Evolutionary conservation across 306 rosid genomes (phyloP), one percentile per base, ranked within the genome.

Genomic region (Styphnolobium japonicum): DNA sequence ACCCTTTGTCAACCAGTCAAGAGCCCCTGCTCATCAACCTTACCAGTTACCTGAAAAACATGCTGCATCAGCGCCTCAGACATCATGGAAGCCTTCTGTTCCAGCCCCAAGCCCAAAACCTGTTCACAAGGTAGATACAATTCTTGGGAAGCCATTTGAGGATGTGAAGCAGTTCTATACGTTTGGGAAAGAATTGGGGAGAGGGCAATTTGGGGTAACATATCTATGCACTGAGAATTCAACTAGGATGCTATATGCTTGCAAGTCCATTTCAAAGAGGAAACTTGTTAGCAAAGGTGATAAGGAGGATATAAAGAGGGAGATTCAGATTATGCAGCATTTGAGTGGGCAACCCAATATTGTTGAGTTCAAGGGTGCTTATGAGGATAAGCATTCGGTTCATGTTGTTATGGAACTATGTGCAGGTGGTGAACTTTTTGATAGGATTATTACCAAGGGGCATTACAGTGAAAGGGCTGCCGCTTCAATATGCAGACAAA

Each of bases 291-390:
- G 82, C 33, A 88, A 81, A 78, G 85, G 85, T 80, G 97, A 94
- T 68, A 90, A 75, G 69, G 94, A 92, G 69, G 97, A 94, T 43
- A 90, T 89, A 21, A 94, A 85, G 82, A 89, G 92, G 69, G 98
- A 94, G 88, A 89, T 94, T 89, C 98, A 89, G 83, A 90, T 94
- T 51, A 85, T 94, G 98, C 93, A 92, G 91, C 93, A 92, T 87
- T 73, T 94, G 93, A 90, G 97, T 72, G 97, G 98, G 42, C 97
- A 94, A 63, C 90, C 97, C 1, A 94, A 92, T 78, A 89, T 92
- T 78, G 98, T 94, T 49, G 97, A 94, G 83, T 94, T 94, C 74
- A 90, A 89, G 66, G 98, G 98, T 10, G 90, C 93, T 80, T 94
- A 90, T 77, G 98, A 94, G 81, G 98, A 94, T 79, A 88, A 43